Conservation (phyloP, 1,284 basidiomycete species). For the Ustilago nuda region DNA sequence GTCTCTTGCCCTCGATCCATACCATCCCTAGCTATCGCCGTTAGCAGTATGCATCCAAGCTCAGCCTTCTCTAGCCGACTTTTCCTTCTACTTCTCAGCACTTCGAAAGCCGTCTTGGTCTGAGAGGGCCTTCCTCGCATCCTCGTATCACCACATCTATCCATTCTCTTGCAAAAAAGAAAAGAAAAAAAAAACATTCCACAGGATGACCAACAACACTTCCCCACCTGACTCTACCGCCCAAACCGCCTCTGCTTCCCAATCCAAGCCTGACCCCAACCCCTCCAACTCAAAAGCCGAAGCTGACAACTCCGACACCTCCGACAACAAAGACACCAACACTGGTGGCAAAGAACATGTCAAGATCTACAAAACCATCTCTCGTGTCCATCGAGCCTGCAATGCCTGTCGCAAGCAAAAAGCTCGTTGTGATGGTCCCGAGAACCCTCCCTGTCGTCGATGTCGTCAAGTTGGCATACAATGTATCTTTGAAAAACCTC, state of each 20-base stretch:
- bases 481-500: slow-evolving; percentile 92
- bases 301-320: slow-evolving; percentile 14
- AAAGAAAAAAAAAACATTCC: no score
- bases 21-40: background rate
- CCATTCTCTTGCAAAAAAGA: background rate
- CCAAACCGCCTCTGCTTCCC: slow-evolving; percentile 7
- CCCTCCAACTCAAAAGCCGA: background rate
- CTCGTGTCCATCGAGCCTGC: slow-evolving; percentile 50
- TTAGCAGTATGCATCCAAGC: background rate
- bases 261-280: slow-evolving; percentile 4
- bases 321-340: slow-evolving; percentile 20
- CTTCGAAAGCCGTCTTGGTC: background rate
- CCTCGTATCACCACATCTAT: background rate
- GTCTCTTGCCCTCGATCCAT: background rate
- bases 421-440: slow-evolving; percentile 47
- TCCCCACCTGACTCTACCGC: slow-evolving; percentile 7
- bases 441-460: slow-evolving; percentile 84
- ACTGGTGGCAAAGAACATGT: slow-evolving; percentile 20
- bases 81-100: background rate
- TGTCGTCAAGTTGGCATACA: slow-evolving; percentile 84
- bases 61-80: background rate
- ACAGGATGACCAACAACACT: slow-evolving; percentile 19
- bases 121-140: background rate
- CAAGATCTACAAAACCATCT: slow-evolving; percentile 52
- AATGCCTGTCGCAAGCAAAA: slow-evolving; percentile 58